phyloP scores from a whole-genome alignment of 2,329 filamentous ascomycete species.

The Aspergillus luchuensis region DNA sequence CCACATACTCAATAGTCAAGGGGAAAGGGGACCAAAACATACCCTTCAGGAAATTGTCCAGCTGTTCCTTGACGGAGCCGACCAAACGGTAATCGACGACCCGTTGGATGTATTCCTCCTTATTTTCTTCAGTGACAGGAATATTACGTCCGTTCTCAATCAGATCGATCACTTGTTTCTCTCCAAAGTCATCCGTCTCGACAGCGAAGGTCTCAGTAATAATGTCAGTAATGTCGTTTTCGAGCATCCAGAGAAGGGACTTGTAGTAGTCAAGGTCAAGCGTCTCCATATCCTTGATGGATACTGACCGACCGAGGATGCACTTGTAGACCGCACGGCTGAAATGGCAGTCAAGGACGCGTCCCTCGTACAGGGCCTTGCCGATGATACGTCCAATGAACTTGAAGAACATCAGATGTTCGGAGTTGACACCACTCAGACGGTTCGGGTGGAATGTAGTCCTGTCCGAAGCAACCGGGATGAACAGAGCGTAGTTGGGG shows the following conservation, averaged over 20 bases:
- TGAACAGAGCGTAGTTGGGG: conserved; percentile 94
- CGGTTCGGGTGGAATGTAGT: conserved; percentile 99
- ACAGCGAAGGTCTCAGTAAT: conserved; percentile 95
- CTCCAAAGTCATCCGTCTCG: conserved; percentile 91
- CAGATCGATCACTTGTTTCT: conserved; percentile 82
- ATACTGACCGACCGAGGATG: conserved; percentile 91
- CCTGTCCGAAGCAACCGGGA: conserved; percentile 91
- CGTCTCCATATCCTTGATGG: conserved; percentile 99
- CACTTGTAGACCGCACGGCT: conserved; percentile 98
- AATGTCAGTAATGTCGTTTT: conserved; percentile 97
- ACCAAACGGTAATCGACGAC: conserved; percentile 93
- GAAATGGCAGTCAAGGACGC: conserved; percentile 97
- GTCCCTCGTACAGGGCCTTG: conserved; percentile 94
- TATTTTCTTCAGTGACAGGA: conserved; percentile 94
- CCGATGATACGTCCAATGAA: conserved; percentile 98
- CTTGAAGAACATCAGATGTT: conserved; percentile 98
- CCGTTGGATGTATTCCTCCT: conserved; percentile 92
- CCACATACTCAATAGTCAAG: conserved; percentile 31
- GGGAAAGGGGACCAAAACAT: conserved; percentile 31
- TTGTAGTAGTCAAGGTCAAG: conserved; percentile 99
- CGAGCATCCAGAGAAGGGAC: conserved; percentile 95
- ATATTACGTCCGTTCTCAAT: conserved; percentile 87
- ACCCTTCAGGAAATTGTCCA: conserved; percentile 89
- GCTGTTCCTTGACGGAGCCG: conserved; percentile 88
- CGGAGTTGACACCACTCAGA: conserved; percentile 87